A percentile compares a stretch with the other conserved stretches of the same genome.
These are phyloP conservation scores for Saccharomycopsis sp. DNA, from an alignment of 805 yeast genomes.

Conservation along the genomic window DNA sequence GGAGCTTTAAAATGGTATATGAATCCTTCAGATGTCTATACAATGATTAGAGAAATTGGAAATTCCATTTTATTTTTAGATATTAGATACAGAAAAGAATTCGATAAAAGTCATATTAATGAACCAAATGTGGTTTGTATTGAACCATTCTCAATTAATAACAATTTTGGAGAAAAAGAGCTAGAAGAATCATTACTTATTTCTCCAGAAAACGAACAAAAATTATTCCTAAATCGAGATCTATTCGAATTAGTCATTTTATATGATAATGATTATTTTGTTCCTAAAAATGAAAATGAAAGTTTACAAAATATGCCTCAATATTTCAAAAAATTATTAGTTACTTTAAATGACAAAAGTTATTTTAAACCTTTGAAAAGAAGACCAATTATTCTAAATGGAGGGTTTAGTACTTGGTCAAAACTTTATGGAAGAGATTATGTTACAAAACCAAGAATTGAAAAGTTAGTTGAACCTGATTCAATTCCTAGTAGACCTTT, in stretches of 20 bases:
- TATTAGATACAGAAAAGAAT: conserved; percentile 51
- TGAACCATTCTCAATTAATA: conserved; percentile 56
- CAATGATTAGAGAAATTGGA: conserved; percentile 20
- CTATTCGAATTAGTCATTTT: conserved; percentile 54
- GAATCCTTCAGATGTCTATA: conserved; percentile 4
- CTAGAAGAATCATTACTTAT: conserved; percentile 52
- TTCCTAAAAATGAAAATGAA: conserved; percentile 3
- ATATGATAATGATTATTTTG: conserved; percentile 32
- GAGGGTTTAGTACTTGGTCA: conserved; percentile 44
- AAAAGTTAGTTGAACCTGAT: conserved; percentile 12
- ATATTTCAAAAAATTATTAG: conserved; percentile 25
- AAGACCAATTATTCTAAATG: conserved; percentile 36
- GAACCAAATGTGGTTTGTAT: conserved; percentile 54
- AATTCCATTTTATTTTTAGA: conserved; percentile 54
- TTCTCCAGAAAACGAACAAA: conserved; percentile 46
- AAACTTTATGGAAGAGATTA: conserved; percentile 18
- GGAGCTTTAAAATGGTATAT: conserved; percentile 1
- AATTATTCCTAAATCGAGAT: conserved; percentile 41
- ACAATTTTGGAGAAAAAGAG: conserved; percentile 47
- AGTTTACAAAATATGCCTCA: conserved; percentile 17
- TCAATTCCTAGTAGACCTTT: conserved; percentile 11
- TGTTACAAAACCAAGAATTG: conserved; percentile 14
- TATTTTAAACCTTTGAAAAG: conserved; percentile 28
- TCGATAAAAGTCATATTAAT: conserved; percentile 52
- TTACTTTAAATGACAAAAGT: conserved; percentile 30